These are phyloP conservation scores for Pestalotiopsis sp. DNA, from an alignment of 2,329 filamentous ascomycete species.

Conservation along the genomic window DNA sequence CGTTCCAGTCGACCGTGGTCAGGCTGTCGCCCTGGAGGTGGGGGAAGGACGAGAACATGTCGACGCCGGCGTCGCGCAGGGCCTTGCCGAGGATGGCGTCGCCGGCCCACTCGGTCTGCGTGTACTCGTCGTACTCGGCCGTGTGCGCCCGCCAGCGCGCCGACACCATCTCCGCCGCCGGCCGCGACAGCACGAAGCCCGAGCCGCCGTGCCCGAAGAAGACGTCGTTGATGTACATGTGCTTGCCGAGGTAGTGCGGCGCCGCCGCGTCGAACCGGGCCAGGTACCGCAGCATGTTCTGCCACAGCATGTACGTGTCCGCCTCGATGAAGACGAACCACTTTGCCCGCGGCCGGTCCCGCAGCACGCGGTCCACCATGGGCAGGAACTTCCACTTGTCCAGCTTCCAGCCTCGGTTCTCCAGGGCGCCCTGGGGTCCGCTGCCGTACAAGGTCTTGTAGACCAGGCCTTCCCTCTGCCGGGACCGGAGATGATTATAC, in stretches of 20 bases:
- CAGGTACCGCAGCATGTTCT: slow-evolving; percentile 55
- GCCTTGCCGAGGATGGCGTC: slow-evolving; percentile 53
- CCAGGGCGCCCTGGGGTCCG: slow-evolving; percentile 25
- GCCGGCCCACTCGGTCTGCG: slow-evolving; percentile 48
- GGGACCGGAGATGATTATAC: slow-evolving; percentile 48
- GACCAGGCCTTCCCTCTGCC: slow-evolving; percentile 37
- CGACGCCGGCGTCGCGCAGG: slow-evolving; percentile 45
- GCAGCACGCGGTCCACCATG: slow-evolving; percentile 50
- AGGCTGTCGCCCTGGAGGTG: slow-evolving; percentile 41
- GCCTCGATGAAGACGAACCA: slow-evolving; percentile 64
- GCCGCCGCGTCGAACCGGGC: slow-evolving; percentile 47
- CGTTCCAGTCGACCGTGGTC: slow-evolving; percentile 43
- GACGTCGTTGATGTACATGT: slow-evolving; percentile 51
- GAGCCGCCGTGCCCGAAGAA: slow-evolving; percentile 56
- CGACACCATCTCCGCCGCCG: slow-evolving; percentile 46
- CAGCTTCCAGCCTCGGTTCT: slow-evolving; percentile 51
- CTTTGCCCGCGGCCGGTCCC: slow-evolving; percentile 45
- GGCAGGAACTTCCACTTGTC: slow-evolving; percentile 63
- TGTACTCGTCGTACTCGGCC: slow-evolving; percentile 45
- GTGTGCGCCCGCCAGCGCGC: slow-evolving; percentile 43
- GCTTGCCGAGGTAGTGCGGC: slow-evolving; percentile 55
- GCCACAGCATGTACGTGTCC: slow-evolving; percentile 59
- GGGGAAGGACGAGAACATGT: slow-evolving; percentile 48
- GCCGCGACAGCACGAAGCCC: slow-evolving; percentile 53
- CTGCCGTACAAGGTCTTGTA: slow-evolving; percentile 31